Conservation (phyloP, 2,329 filamentous ascomycete species). For the Microcyclospora pomicola region DNA sequence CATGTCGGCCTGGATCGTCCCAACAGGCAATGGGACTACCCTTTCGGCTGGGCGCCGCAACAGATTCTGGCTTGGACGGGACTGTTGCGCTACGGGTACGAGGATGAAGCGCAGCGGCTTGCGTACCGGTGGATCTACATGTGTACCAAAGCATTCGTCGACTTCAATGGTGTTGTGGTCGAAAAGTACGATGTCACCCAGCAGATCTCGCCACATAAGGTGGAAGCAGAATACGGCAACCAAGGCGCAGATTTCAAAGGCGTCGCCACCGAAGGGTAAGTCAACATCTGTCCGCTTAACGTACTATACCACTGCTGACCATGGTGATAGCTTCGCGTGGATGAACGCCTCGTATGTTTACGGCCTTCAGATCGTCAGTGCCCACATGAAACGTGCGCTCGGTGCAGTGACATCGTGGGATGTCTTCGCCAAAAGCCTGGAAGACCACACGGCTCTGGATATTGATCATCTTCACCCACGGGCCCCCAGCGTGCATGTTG, state of each 20-base stretch:
- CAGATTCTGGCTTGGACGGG: conserved; percentile 97
- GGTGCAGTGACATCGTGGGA: conserved; percentile 80
- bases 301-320: background rate
- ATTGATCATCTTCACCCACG: background rate
- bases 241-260: conserved; percentile 93
- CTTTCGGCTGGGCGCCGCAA: conserved; percentile 96
- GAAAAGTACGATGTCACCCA: conserved; percentile 98
- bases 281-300: conserved; percentile 13
- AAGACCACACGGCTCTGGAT: conserved; percentile 2
- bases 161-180: conserved; percentile 95
- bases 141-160: conserved; percentile 96
- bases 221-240: conserved; percentile 95
- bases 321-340: conserved; percentile 68
- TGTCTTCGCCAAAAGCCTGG: conserved; percentile 52
- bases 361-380: conserved; percentile 74
- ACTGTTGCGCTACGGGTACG: conserved; percentile 79
- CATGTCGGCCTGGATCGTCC: conserved; percentile 65
- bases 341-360: conserved; percentile 97
- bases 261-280: conserved; percentile 88
- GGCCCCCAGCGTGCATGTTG: conserved; percentile 1
- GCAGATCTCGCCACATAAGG: conserved; percentile 77
- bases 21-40: conserved; percentile 96
- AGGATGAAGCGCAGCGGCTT: conserved; percentile 74
- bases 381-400: conserved; percentile 77
- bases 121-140: conserved; percentile 97